Percentiles rank a stretch among this genome's conserved stretches.
These are phyloP conservation scores for Capsella rubella DNA, from an alignment of 441 rosid species.

Conservation along the genomic window DNA sequence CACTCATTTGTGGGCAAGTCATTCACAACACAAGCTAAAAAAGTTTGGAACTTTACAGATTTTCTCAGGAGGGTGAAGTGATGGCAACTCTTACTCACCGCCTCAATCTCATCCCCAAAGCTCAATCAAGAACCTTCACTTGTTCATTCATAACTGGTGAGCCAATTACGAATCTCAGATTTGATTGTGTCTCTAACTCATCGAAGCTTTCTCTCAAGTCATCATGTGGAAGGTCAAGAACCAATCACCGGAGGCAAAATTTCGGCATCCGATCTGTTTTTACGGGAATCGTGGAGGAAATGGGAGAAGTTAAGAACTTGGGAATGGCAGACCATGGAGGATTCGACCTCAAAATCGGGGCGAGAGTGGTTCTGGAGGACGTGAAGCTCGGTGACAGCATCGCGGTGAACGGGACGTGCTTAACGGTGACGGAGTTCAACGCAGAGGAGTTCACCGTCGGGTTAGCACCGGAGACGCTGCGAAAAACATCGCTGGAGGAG, in stretches of 20 bases:
- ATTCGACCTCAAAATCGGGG: conserved; percentile 62
- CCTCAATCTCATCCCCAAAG: conserved; percentile 37
- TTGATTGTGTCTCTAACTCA: conserved; percentile 29
- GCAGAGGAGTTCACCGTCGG: conserved; percentile 70
- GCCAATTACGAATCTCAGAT: conserved; percentile 28
- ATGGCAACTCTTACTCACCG: conserved; percentile 35
- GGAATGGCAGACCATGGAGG: conserved; percentile 67
- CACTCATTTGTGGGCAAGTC: background rate
- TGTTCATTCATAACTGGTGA: background rate
- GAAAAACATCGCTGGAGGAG: conserved; percentile 78
- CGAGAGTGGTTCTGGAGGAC: conserved; percentile 63
- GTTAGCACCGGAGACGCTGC: conserved; percentile 74
- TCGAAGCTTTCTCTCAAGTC: conserved; percentile 29
- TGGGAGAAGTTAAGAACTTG: conserved; percentile 67
- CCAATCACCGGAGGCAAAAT: conserved; percentile 27
- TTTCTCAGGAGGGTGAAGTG: conserved; percentile 38
- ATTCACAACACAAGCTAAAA: conserved; percentile 3
- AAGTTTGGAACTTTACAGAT: background rate
- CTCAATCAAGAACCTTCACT: conserved; percentile 18
- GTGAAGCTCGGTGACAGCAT: conserved; percentile 86
- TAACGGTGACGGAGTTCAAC: conserved; percentile 76
- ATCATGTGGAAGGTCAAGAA: conserved; percentile 25
- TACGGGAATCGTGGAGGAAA: conserved; percentile 87
- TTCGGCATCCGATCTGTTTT: conserved; percentile 61
- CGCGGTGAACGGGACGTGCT: conserved; percentile 88